Evolutionary conservation across 169 alveolate species (phyloP).

Genomic region (Theileria equi): DNA sequence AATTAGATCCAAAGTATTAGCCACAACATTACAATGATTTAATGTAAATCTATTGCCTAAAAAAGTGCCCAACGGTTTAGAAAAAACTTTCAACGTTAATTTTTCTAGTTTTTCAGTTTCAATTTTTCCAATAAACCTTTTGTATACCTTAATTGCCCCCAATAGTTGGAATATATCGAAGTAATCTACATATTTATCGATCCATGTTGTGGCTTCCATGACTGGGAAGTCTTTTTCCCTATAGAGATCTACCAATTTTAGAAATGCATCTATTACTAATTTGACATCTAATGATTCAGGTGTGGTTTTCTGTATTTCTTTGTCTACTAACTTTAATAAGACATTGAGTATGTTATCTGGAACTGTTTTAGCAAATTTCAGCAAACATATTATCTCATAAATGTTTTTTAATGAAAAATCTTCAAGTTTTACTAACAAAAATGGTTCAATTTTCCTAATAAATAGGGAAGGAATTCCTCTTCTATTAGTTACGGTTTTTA

Average conservation of each 20-base stretch:
- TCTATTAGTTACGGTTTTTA: neutral
- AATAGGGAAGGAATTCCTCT: constrained; percentile 11
- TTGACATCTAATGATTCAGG: no score
- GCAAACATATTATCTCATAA: neutral
- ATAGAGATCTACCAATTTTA: neutral
- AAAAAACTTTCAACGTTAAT: no score
- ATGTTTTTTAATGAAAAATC: neutral
- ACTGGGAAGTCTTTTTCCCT: no score
- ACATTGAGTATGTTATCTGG: neutral
- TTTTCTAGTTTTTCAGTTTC: no score
- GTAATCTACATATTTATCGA: no score
- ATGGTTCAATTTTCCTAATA: neutral
- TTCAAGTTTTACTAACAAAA: neutral
- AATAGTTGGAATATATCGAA: no score
- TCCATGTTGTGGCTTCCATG: no score
- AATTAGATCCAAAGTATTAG: neutral
- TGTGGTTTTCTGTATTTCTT: neutral
- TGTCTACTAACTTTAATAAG: neutral
- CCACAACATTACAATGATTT: constrained; percentile 6
- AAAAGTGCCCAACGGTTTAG: no score
- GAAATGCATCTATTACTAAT: neutral
- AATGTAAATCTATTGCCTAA: no score
- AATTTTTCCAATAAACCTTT: no score
- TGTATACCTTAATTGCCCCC: no score
- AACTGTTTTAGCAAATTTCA: constrained; percentile 2